A percentile compares a stretch with the other conserved stretches of the same genome.
phyloP scores from a whole-genome alignment of 1,139 yeast species.

The Keqinozyma sinolaborantium region DNA sequence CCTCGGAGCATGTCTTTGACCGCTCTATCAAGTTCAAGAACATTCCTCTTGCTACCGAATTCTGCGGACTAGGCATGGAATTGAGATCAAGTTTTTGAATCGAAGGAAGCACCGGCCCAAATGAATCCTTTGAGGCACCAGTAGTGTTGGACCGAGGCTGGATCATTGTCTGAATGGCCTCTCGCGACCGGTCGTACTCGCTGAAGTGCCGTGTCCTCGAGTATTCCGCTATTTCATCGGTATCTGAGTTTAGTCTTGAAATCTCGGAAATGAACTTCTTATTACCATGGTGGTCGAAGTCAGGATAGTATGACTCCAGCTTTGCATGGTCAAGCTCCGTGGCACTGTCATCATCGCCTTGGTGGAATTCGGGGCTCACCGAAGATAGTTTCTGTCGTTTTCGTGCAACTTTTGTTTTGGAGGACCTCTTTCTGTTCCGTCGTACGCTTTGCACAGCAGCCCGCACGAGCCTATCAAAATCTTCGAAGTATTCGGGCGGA shows the following conservation, averaged over 20 bases:
- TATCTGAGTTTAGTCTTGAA: constrained; percentile 30
- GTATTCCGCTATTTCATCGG: constrained; percentile 35
- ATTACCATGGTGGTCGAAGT: constrained; percentile 1
- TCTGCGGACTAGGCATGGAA: neutral
- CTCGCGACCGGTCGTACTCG: constrained; percentile 33
- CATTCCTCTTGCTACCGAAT: constrained; percentile 17
- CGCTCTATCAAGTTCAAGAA: constrained; percentile 49
- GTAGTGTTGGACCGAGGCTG: constrained; percentile 24
- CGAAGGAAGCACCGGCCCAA: constrained; percentile 4
- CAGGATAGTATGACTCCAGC: too few relatives aligned
- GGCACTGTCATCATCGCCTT: neutral
- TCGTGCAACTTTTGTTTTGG: constrained; percentile 21
- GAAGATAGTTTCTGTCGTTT: neutral
- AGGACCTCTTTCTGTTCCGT: constrained; percentile 41
- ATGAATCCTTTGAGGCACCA: neutral
- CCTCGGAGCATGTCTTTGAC: constrained; percentile 62
- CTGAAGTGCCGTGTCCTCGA: constrained; percentile 26
- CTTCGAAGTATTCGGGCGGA: constrained; percentile 52
- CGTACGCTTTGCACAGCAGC: constrained; percentile 80
- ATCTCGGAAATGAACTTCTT: constrained; percentile 32
- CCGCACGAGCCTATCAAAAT: constrained; percentile 84
- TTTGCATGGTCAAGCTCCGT: too few relatives aligned
- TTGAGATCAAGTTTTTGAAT: constrained; percentile 4
- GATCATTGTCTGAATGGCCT: constrained; percentile 36
- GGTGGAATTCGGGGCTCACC: neutral